A percentile compares a stretch with the other conserved stretches of the same genome.
These are phyloP conservation scores for Emmonsia crescens DNA, from an alignment of 2,329 filamentous ascomycete genomes.

Conservation along the genomic window DNA sequence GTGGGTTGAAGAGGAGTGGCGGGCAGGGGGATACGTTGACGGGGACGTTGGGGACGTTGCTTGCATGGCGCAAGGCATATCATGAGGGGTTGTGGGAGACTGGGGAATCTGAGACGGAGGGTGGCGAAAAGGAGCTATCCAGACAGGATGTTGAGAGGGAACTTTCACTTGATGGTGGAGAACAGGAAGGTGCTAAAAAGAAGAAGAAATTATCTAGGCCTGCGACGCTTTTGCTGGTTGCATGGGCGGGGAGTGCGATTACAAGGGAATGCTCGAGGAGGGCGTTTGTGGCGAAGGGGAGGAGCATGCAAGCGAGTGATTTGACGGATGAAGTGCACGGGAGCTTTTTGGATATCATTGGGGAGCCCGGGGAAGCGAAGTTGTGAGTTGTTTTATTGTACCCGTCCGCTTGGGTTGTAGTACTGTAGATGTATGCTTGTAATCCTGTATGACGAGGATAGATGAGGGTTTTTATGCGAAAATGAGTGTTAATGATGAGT, in stretches of 20 bases:
- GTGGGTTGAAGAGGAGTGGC: conserved; percentile 80
- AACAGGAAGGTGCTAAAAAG: conserved; percentile 28
- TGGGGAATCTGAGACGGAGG: conserved; percentile 19
- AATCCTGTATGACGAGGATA: background rate
- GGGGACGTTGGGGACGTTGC: conserved; percentile 73
- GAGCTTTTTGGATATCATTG: conserved; percentile 71
- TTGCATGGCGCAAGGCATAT: conserved; percentile 84
- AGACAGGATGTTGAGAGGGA: conserved; percentile 33
- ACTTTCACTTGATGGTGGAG: conserved; percentile 10
- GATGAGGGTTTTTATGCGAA: background rate
- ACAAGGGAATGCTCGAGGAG: conserved; percentile 83
- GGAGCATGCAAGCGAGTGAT: conserved; percentile 85
- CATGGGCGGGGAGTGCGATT: conserved; percentile 75
- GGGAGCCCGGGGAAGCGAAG: conserved; percentile 48
- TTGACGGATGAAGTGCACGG: conserved; percentile 80
- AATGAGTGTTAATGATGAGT: background rate
- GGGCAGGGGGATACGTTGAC: conserved; percentile 95
- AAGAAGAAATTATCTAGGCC: conserved; percentile 45
- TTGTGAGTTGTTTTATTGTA: conserved; percentile 6
- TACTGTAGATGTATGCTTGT: background rate
- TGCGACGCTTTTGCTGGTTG: conserved; percentile 61
- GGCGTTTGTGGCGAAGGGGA: conserved; percentile 74
- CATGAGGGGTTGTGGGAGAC: conserved; percentile 66
- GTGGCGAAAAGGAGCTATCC: conserved; percentile 21
- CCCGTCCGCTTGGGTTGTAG: background rate